Evolutionary conservation across 306 rosid genomes (phyloP), one percentile per base, ranked within the genome.

Genomic region (Fragaria nilgerrensis): DNA sequence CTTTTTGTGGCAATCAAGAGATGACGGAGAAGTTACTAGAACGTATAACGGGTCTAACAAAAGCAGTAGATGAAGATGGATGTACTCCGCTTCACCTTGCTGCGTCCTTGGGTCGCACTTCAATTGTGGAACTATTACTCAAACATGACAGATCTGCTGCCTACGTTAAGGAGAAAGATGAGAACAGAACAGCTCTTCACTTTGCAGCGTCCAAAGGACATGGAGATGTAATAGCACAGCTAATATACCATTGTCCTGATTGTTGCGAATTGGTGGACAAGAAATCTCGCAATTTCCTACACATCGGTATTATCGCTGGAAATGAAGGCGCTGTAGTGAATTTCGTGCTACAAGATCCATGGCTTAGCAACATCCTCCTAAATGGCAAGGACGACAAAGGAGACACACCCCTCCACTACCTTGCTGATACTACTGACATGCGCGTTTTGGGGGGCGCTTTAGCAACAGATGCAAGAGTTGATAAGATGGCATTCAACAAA

Each of bases 241-340:
- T 56, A 12, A 9, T 56, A 2, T 20, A 14, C 0, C 23, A 1
- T 2, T 56, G 67, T 39, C 67, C 67, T 0, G 68, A 7, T 56
- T 36, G 76, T 73, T 50, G 14, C 4, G 66, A 73, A 37, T 16
- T 73, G n/a, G 68, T 73, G 22, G 68, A 73, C 34, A 0, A 39
- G 7, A 6, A 27, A 56, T 13, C 41, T 0, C 4, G 68, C 12
- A 73, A 56, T 73, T 37, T 58, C 1, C 9, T 73, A n/a, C 68
- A 73, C 32, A n/a, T 0, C 36, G 2, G 68, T 20, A 52, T 52
- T 0, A 0, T 1, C 1, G n/a, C 48, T 1, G 3, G 0, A 5
- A 3, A 49, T 3, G 55, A 49, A 14, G 1, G 0, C 0, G 0
- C 0, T 1, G 55, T 49, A 49, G 0, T 49, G 55, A 0, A 3